Evolutionary conservation across 2,329 filamentous ascomycete species (phyloP).

Genomic region (Onygenales sp.): DNA sequence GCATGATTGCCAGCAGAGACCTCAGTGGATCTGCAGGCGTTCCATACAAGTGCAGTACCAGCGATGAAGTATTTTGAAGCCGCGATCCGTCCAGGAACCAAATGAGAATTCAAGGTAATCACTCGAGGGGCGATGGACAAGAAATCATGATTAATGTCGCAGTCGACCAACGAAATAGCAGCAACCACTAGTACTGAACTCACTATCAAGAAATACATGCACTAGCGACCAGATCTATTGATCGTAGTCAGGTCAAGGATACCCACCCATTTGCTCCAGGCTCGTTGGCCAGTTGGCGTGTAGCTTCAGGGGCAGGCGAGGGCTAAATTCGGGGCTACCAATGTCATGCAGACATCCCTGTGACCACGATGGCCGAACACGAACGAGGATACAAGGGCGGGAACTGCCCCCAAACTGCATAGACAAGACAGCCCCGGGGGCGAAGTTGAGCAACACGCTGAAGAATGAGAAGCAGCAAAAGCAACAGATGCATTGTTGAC

Average conservation of each 20-base stretch:
- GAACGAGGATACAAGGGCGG: not conserved
- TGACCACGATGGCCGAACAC: not conserved
- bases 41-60: too few species aligned
- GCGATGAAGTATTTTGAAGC: not conserved
- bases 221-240: not conserved
- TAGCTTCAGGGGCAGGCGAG: not conserved
- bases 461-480: not conserved
- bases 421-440: not conserved
- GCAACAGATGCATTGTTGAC: not conserved
- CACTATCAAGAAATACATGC: not conserved
- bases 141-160: not conserved
- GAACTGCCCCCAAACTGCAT: not conserved
- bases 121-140: not conserved
- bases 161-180: not conserved
- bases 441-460: too few species aligned
- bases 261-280: not conserved
- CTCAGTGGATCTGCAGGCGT: too few species aligned
- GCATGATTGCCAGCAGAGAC: too few species aligned
- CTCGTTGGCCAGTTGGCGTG: not conserved
- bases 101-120: not conserved
- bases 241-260: not conserved
- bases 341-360: not conserved
- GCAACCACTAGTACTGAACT: too few species aligned
- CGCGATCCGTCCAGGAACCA: not conserved
- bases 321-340: not conserved